phyloP scores from a whole-genome alignment of 2,329 filamentous ascomycete species.

The Colletotrichum sojae region DNA sequence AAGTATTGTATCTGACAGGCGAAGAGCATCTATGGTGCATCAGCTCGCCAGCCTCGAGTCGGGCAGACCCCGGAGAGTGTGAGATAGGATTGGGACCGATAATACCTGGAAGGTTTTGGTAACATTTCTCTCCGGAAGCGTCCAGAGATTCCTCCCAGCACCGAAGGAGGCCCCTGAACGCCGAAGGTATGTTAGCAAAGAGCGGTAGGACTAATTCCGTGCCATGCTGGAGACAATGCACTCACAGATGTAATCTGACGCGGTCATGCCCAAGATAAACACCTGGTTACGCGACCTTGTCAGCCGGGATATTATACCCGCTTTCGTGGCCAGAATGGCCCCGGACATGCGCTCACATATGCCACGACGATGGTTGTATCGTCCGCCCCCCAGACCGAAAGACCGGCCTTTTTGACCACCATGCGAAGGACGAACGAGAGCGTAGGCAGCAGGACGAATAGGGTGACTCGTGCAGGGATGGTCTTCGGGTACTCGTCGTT shows the following conservation, averaged over 20 bases:
- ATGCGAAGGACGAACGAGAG: constrained; percentile 19
- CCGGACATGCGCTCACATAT: constrained; percentile 8
- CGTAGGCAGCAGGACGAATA: constrained; percentile 10
- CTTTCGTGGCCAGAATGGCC: neutral
- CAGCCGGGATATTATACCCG: neutral
- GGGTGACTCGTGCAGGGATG: neutral
- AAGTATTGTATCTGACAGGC: neutral
- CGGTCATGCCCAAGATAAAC: neutral
- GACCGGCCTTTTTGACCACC: constrained; percentile 1
- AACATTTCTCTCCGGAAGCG: neutral
- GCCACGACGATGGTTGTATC: constrained; percentile 20
- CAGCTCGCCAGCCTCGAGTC: too few species aligned
- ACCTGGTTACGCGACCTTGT: neutral
- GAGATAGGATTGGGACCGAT: too few species aligned
- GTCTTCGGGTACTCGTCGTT: neutral
- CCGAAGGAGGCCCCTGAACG: neutral
- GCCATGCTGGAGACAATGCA: neutral
- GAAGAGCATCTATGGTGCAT: neutral
- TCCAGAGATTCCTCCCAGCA: constrained; percentile 34
- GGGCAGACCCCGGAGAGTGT: too few species aligned
- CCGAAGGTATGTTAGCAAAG: neutral
- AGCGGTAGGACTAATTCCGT: neutral
- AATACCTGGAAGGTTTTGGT: constrained; percentile 19
- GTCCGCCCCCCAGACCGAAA: constrained; percentile 19
- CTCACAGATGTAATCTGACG: neutral